A percentile compares a stretch with the other conserved stretches of the same genome.
These are phyloP conservation scores for Albugo laibachii DNA, from an alignment of 352 stramenopile genomes.

Conservation along the genomic window DNA sequence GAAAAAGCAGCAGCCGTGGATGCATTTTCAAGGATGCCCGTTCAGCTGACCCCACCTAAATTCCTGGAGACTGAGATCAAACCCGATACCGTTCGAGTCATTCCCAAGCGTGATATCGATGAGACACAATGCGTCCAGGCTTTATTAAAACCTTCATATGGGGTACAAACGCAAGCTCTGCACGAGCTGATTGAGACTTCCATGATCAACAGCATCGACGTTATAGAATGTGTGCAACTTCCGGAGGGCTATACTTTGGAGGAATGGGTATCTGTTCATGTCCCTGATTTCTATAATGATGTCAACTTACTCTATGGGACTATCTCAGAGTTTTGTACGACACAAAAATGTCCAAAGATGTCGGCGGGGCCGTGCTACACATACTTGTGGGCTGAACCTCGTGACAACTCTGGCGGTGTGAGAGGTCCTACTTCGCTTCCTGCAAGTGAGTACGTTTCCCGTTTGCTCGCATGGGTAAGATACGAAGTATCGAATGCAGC, in stretches of 20 bases:
- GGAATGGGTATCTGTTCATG: constrained; percentile 57
- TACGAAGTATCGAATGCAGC: constrained; percentile 49
- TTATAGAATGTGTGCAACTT: constrained; percentile 38
- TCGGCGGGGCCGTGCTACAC: constrained; percentile 64
- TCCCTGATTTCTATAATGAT: constrained; percentile 88
- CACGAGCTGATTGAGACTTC: constrained; percentile 54
- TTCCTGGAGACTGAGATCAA: constrained; percentile 7
- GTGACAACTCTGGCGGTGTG: constrained; percentile 7
- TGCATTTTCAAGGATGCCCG: constrained; percentile 3
- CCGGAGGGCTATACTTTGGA: constrained; percentile 34
- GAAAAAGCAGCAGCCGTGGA: background rate
- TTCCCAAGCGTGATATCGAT: constrained; percentile 26
- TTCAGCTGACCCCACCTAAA: constrained; percentile 8
- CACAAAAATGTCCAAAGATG: constrained; percentile 43
- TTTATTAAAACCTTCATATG: constrained; percentile 28
- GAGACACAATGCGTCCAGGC: constrained; percentile 32
- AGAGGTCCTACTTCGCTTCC: constrained; percentile 21
- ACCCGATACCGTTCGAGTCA: constrained; percentile 9
- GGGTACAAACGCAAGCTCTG: constrained; percentile 41
- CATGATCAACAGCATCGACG: constrained; percentile 27
- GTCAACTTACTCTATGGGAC: constrained; percentile 82
- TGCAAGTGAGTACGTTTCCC: constrained; percentile 67
- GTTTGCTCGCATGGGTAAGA: constrained; percentile 78
- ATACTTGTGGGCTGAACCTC: constrained; percentile 71
- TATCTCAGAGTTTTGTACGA: constrained; percentile 64